Evolutionary conservation across 2,329 filamentous ascomycete genomes (phyloP), one percentile per base, ranked within the genome.

Genomic region (Plenodomus tracheiphilus): DNA sequence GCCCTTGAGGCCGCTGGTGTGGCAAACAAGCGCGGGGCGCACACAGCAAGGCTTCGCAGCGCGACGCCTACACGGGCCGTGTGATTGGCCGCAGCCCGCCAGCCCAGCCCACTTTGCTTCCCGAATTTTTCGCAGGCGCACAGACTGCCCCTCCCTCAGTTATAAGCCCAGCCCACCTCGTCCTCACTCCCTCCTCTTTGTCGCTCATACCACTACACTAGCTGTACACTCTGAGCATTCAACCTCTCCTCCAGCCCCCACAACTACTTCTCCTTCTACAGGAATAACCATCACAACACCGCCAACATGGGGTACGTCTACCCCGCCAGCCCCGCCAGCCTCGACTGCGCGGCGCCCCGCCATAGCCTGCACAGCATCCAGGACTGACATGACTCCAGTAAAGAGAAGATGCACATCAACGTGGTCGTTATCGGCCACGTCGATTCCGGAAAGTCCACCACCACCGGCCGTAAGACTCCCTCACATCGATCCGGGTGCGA

Each of bases 361-460:
- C n/a, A 42, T 30, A 20, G 35, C 15, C 37, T 43, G 48, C 45
- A 35, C 7, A 42, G 32, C 39, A 46, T 56, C 61, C 34, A 25
- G 43, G 50, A 54, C 73, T 76, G 63, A 77, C 68, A 37, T 20
- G 8, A 22, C 39, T 63, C 70, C 75, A 93, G 92, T 89, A 97
- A 96, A 74, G 89, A 93, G 65, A 96, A 96, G 88, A 81, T 79
- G 81, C 93, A 97, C 81, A 91, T 97, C 81, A 80, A 80, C 89
- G 88, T 96, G 80, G 91, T 96, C 82, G 91, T 96, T 80, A 96
- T 96, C 85, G 91, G 92, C 85, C 93, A 96, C 87, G 92, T 96
- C 90, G 91, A 96, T 83, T 96, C 91, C 80, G 93, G 92, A 83
- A 97, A 97, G 88, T 96, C 92, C 71, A 97, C 92, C 79, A 97